Evolutionary conservation across 2,329 filamentous ascomycete species (phyloP).

Genomic region (Dactylellina cionopaga): DNA sequence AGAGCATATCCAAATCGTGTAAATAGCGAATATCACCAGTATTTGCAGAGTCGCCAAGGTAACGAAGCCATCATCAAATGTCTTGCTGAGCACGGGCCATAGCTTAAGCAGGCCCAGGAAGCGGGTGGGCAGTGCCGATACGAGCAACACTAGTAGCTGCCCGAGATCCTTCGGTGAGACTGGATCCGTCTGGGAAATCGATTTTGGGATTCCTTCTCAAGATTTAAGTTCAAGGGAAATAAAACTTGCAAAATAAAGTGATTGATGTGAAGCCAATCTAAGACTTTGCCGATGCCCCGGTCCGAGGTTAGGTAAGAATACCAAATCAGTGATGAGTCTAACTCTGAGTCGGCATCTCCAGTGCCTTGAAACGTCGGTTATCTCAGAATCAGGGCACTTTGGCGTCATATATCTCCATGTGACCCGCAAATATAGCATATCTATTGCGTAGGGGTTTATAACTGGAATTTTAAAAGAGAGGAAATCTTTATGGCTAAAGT

Average conservation of each 20-base stretch:
- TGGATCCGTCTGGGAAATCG: slow-evolving; percentile 19
- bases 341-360: too few species aligned
- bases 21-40: too few species aligned
- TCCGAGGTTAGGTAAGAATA: not conserved
- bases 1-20: slow-evolving; percentile 2
- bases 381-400: too few species aligned
- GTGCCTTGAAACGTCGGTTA: too few species aligned
- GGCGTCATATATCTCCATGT: too few species aligned
- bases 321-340: too few species aligned
- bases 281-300: slow-evolving; percentile 6
- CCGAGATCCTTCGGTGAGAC: slow-evolving; percentile 14
- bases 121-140: slow-evolving; percentile 12
- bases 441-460: too few species aligned
- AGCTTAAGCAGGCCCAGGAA: slow-evolving; percentile 1
- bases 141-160: too few species aligned
- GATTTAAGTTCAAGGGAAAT: not conserved
- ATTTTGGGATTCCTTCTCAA: not conserved
- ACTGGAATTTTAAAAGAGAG: too few species aligned
- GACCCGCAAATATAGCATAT: too few species aligned
- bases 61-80: not conserved
- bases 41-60: slow-evolving; percentile 11
- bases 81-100: slow-evolving; percentile 19
- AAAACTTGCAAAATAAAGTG: not conserved
- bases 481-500: too few species aligned
- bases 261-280: too few species aligned